Evolutionary conservation across 441 rosid genomes (phyloP), one percentile per base, ranked within the genome.

Genomic region (Populus hybrid): DNA sequence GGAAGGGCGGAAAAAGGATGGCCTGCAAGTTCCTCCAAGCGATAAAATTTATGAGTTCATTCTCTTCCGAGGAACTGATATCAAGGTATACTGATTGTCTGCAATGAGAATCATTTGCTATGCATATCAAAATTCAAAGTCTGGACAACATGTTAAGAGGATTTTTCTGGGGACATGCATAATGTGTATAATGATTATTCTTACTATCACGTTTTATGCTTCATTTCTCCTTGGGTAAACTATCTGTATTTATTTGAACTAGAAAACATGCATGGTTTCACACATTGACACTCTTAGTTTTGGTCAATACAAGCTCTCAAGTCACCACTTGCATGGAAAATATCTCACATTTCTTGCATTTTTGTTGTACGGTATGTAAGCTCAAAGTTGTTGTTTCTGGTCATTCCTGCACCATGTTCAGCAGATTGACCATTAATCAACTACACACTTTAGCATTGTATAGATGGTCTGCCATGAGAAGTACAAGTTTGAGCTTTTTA

Each of bases 1-100:
- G 14, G 97, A 94, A 85, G 97, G 94, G 79, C 86, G 97, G 84
- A 90, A 89, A 83, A 90, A 89, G 70, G 97, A 92, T 85, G 96
- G 96, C 23, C 89, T 87, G 0, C 93, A 91, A 78, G 80, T 89
- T 36, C 92, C 86, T 69, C 89, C 87, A 9, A 85, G 88, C 83
- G 92, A 91, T 16, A 89, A 87, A 80, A 84, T 91, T 76, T 91
- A 91, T 34, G 95, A 89, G 73, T 94, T 88, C 86, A 94, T 94
- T 79, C 79, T 90, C 80, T 94, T 94, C 85, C 91, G 97, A 40
- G 96, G 98, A 78, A 90, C 89, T 71, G 98, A 94, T 80, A 92
- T 94, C 83, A 94, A 91, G 94, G 98, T 94, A 86, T 57, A 0
- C 4, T 63, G 16, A 19, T 30, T n/a, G 9, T 11, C 11, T 68